A percentile compares a stretch with the other conserved stretches of the same genome.
phyloP scores from a whole-genome alignment of 345 rosid genomes.

The Populus alba region DNA sequence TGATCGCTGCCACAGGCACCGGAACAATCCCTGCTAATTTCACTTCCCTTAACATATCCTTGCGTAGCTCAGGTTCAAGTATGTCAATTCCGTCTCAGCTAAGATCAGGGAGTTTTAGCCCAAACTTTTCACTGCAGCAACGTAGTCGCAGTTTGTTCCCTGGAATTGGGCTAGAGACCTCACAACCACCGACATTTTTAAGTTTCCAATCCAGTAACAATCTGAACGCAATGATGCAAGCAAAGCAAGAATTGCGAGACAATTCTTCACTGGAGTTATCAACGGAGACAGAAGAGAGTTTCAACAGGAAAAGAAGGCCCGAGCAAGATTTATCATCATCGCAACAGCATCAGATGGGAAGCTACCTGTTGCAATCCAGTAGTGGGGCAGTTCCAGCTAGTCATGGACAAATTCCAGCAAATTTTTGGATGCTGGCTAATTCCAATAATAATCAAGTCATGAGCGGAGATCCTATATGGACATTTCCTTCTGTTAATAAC shows the following conservation, averaged over 20 bases:
- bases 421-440: conserved; percentile 89
- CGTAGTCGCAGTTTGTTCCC: conserved; percentile 53
- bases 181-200: conserved; percentile 55
- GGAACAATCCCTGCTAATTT: conserved; percentile 98
- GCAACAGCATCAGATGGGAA: conserved; percentile 64
- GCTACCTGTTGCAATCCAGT: conserved; percentile 61
- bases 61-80: conserved; percentile 85
- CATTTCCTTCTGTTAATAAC: conserved; percentile 71
- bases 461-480: conserved; percentile 86
- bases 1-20: conserved; percentile 95
- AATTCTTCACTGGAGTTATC: conserved; percentile 43
- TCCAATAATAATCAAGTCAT: conserved; percentile 53
- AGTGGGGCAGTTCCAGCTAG: conserved; percentile 54
- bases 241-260: conserved; percentile 61
- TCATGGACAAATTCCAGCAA: conserved; percentile 69
- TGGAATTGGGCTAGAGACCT: conserved; percentile 44
- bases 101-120: conserved; percentile 56
- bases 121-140: conserved; percentile 53
- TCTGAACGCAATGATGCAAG: conserved; percentile 46
- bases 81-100: conserved; percentile 86
- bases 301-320: conserved; percentile 58
- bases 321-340: conserved; percentile 44
- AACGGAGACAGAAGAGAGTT: conserved; percentile 41
- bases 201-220: conserved; percentile 63
- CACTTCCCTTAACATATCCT: conserved; percentile 84